Evolutionary conservation across 192 early-diverging fungal genomes (phyloP).

Genomic region (Geosiphon pyriformis): DNA sequence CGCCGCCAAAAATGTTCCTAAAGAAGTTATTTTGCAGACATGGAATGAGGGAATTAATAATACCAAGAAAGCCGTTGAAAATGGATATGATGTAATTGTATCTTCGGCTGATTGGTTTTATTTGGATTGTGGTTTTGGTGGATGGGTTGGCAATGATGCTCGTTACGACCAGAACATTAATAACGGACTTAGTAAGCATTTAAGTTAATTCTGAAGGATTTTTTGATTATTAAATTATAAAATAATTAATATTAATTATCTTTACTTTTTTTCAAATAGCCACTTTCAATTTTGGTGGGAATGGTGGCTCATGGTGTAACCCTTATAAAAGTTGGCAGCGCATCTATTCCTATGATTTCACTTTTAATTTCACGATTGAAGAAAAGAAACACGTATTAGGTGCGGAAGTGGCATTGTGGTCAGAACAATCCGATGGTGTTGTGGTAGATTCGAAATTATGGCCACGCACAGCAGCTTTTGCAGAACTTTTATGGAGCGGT

Average conservation of each 20-base stretch:
- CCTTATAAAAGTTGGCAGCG: constrained; percentile 72
- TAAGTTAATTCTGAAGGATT: too few relatives aligned
- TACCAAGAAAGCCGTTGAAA: constrained; percentile 49
- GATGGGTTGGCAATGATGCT: constrained; percentile 50
- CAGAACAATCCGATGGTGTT: constrained; percentile 62
- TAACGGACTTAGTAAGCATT: constrained; percentile 30
- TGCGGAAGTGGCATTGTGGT: constrained; percentile 67
- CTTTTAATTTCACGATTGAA: constrained; percentile 42
- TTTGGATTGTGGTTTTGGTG: constrained; percentile 73
- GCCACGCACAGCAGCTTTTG: constrained; percentile 67
- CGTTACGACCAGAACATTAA: not conserved
- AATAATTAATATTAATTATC: not conserved
- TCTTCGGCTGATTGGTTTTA: constrained; percentile 64
- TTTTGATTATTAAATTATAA: too few relatives aligned
- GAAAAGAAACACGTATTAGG: constrained; percentile 60
- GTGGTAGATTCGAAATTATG: constrained; percentile 62
- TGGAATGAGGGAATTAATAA: constrained; percentile 57
- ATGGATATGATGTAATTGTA: constrained; percentile 65
- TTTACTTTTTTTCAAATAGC: not conserved
- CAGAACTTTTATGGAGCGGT: constrained; percentile 65
- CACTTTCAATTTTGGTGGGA: not conserved
- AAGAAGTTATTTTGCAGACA: constrained; percentile 64
- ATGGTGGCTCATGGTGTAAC: constrained; percentile 43
- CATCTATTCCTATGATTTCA: constrained; percentile 64
- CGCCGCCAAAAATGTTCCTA: constrained; percentile 47